Conservation (phyloP, 2,329 filamentous ascomycete genomes). For the Sodiomyces alkalinus region DNA sequence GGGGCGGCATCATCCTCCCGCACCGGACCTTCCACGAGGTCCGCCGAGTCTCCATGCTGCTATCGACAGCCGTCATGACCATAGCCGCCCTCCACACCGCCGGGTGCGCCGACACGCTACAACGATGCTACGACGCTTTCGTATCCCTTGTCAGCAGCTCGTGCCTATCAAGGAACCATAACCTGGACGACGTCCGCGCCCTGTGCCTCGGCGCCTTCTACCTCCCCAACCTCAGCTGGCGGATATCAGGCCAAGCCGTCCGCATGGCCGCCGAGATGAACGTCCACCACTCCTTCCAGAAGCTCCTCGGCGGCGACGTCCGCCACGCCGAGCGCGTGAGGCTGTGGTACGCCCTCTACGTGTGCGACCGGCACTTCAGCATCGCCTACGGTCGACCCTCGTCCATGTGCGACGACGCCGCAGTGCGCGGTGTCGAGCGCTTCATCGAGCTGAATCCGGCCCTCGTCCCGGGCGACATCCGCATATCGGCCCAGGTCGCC, state of each 20-base stretch:
- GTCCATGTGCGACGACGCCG: slow-evolving; percentile 11
- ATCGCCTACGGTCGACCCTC: slow-evolving; percentile 16
- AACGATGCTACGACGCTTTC: slow-evolving; percentile 38
- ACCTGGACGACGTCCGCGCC: slow-evolving; percentile 40
- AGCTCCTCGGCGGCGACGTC: slow-evolving; percentile 26
- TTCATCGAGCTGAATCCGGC: slow-evolving; percentile 13
- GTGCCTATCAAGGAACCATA: slow-evolving; percentile 42
- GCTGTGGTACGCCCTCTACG: slow-evolving; percentile 36
- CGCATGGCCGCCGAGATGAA: slow-evolving; percentile 40
- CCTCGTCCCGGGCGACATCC: slow-evolving; percentile 8
- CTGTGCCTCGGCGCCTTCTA: slow-evolving; percentile 49
- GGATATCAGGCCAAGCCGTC: slow-evolving; percentile 41
- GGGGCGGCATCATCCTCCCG: slow-evolving; percentile 33
- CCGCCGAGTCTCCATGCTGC: slow-evolving; percentile 36
- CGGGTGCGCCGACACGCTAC: slow-evolving; percentile 25
- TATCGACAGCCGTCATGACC: slow-evolving; percentile 42
- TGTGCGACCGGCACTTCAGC: slow-evolving; percentile 17
- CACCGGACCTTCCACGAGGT: slow-evolving; percentile 32
- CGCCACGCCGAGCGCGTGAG: slow-evolving; percentile 37
- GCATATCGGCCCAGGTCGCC: slow-evolving; percentile 10
- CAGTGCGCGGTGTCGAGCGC: slow-evolving; percentile 11
- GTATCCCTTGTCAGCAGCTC: slow-evolving; percentile 37
- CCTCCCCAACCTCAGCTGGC: slow-evolving; percentile 48
- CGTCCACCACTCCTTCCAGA: slow-evolving; percentile 35
- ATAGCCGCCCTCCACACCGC: slow-evolving; percentile 45